These are phyloP conservation scores for Phytopythium montanum DNA, from an alignment of 352 stramenopile species.

Conservation along the genomic window DNA sequence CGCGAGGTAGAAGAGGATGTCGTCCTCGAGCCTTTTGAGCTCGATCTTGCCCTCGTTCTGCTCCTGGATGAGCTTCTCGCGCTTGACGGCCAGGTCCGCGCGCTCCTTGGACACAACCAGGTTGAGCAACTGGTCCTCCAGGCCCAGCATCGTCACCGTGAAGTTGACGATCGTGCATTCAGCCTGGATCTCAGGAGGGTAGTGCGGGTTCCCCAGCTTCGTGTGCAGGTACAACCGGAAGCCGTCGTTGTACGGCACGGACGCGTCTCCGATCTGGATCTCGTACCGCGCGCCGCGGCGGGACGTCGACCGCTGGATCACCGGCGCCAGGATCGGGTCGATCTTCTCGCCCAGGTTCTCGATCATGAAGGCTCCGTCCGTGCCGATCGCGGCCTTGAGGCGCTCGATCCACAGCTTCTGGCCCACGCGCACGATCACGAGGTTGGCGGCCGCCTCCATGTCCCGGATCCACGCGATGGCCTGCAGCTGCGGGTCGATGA, in stretches of 20 bases:
- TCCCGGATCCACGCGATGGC: slow-evolving; percentile 93
- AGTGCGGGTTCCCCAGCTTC: slow-evolving; percentile 94
- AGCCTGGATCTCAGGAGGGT: slow-evolving; percentile 93
- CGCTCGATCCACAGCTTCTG: slow-evolving; percentile 95
- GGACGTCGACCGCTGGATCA: slow-evolving; percentile 94
- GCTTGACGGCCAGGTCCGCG: slow-evolving; percentile 73
- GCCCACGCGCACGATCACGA: slow-evolving; percentile 93
- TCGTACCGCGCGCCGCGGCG: slow-evolving; percentile 91
- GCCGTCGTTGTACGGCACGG: slow-evolving; percentile 92
- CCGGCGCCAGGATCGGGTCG: slow-evolving; percentile 90
- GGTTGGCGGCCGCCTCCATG: slow-evolving; percentile 89
- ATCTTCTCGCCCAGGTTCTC: slow-evolving; percentile 95
- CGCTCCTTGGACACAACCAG: slow-evolving; percentile 93
- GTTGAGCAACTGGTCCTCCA: slow-evolving; percentile 93
- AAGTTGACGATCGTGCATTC: slow-evolving; percentile 96
- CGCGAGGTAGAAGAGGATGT: slow-evolving; percentile 94
- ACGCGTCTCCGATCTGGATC: slow-evolving; percentile 93
- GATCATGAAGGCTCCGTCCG: slow-evolving; percentile 91
- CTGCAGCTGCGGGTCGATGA: slow-evolving; percentile 94
- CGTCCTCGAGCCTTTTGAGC: slow-evolving; percentile 94
- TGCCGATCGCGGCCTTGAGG: slow-evolving; percentile 92
- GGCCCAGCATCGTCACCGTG: slow-evolving; percentile 89
- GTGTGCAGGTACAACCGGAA: slow-evolving; percentile 94
- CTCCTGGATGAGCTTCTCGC: slow-evolving; percentile 91
- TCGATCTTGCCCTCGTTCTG: slow-evolving; percentile 96